Evolutionary conservation across 495 filamentous ascomycete species (phyloP), one percentile per base, ranked within the genome.

Genomic region (Pseudevernia furfuracea): DNA sequence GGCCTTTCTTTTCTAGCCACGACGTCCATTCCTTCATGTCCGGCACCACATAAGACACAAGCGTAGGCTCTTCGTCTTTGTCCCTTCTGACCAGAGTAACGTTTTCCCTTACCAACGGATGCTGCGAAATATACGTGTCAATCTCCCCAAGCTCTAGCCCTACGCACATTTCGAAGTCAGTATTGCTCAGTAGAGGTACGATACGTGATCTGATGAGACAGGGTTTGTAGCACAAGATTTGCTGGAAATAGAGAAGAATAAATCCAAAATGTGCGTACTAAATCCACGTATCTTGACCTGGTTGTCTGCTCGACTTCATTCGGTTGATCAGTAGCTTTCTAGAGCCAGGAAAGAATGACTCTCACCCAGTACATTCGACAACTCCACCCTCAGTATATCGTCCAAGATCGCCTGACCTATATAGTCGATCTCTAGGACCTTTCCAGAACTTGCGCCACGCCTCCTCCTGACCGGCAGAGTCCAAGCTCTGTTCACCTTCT

Each of bases 271-370:
- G n/a, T n/a, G n/a, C n/a, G n/a, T n/a, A n/a, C n/a, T 82, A 79
- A 97, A 97, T 8, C 93, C 93, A 59, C 93, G 87, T 67, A 97
- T 96, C 34, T 97, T 97, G 72, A 96, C 88, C 69, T 97, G 94
- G 69, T 90, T 83, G 70, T 98, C 94, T 14, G 85, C 89, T 21
- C 61, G 61, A 58, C 94, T 84, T 25, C 92, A 92, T 34, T 84
- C 82, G 68, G 84, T 88, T 67, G 88, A 44, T 46, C 21, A 64
- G 37, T 0, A 30, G 3, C 25, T 28, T 46, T 59, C 7, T 7
- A 43, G 15, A 15, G 28, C 15, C 6, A 30, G 37, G 12, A 7
- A 23, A 28, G 1, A 48, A 28, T 17, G 8, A 59, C 19, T 34
- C 34, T 61, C 21, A 61, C 39, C 32, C 53, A 21, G 74, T 74